Base-by-base conservation (phyloP, 257 asterid genomes). In the Ehretia macrophylla region DNA sequence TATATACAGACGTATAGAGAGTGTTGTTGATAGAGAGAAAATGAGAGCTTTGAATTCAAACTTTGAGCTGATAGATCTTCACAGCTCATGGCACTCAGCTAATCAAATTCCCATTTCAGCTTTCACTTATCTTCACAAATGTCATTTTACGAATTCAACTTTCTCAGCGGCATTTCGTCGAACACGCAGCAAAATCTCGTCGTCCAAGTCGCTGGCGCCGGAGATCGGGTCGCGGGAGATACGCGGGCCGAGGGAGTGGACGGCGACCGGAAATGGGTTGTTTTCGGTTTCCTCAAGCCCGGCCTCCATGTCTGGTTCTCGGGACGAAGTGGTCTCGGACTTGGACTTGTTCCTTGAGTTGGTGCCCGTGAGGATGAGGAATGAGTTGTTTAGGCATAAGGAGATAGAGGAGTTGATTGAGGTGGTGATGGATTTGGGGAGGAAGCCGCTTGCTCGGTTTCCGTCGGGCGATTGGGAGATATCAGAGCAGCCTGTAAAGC, bases 361-460 rank as follows among this genome's bases (percentile, higher is more conserved):
- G 19, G 89, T 92, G 75, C 97, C 99, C 0, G 57, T 65, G 75
- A 75, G 85, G 76, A 88, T 92, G 91, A 92, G 83, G 75, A 62
- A 72, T 47, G 87, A 79, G 56, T 71, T 92, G 71, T 68, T 81
- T 68, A 67, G 77, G 77, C 94, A 84, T 62, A 79, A 75, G 68
- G 82, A 83, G 60, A 84, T 92, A 62, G 75, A 73, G 68, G 69
- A 83, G 68, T 73, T 92, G 56, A 77, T 92, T 72, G 99, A 92
- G 86, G 88, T 92, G 58, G 97, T 92, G 18, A 84, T 92, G 99
- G 99, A 92, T 81, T 84, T 92, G 81, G 97, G 99, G 18, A 84
- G 99, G 67, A 86, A 84, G 62, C 97, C 99, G 0, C 79, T 92
- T 23, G 99, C 99, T 39, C 85, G 99, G 35, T 92, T 92, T 66